Base-by-base conservation (phyloP, 2,329 filamentous ascomycete genomes). In the Microcera coccophila region DNA sequence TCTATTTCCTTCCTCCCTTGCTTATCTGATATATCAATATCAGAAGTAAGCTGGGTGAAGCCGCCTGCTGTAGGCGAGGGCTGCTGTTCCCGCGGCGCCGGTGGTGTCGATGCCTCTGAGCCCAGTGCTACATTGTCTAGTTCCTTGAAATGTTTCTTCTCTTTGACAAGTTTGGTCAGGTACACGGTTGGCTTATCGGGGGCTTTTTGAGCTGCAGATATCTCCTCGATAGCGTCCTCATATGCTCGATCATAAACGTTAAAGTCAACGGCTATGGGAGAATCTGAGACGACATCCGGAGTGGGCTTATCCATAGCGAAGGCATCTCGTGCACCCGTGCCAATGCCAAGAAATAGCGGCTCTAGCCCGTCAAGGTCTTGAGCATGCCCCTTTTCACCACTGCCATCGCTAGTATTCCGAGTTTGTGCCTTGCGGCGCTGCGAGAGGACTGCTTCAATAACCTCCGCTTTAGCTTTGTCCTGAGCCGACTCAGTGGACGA, bases 171-270 rank as follows among this genome's bases (percentile, higher is more conserved):
- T 35, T 66, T 69, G 36, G 72, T 79, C 46, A 75, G 61, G 51
- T 75, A 79, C 38, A 78, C 64, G 12, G 67, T 65, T 12, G 71
- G 68, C 39, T 64, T 62, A 35, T 66, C 59, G 14, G 65, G 60
- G 18, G 67, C 62, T 45, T 65, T 70, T 22, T 51, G 52, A 14
- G 47, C 31, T 20, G 69, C 58, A 53, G 29, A 8, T 56, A 96
- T 91, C 14, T 84, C 78, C 20, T 93, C 79, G 66, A 96, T 88
- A 47, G 86, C 79, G 16, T 61, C 60, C 58, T 87, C 81, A 62
- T 95, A 96, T 1, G 91, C 91, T 1, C 78, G 81, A 62, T 95
- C 88, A 63, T 95, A 96, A 44, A 97, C 84, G 59, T 93, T 83
- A 55, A 88, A 88, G 47, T 94, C 89, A 5, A 87, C 86, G 2